These are phyloP conservation scores for Clitoria ternatea DNA, from an alignment of 306 rosid genomes.

Conservation along the genomic window DNA sequence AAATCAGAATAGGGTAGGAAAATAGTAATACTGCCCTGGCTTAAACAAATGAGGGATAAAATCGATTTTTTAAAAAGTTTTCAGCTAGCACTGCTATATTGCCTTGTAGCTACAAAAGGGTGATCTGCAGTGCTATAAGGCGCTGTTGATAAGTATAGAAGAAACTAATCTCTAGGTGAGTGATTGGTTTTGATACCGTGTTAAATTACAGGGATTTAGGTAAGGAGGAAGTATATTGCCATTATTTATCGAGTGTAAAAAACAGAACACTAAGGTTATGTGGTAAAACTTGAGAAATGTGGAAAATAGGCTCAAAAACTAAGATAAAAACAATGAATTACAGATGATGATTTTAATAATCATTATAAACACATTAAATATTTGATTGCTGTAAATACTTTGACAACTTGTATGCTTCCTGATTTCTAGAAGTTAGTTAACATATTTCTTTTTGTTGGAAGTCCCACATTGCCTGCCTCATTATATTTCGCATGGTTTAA, in stretches of 20 bases:
- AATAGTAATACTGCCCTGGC: no score
- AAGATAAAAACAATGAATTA: background rate
- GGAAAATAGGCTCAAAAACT: background rate
- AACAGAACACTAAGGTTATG: background rate
- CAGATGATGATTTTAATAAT: background rate
- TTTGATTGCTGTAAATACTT: background rate
- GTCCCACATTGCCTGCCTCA: no score
- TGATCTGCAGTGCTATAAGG: no score
- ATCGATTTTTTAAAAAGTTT: no score
- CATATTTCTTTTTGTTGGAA: slow-evolving; percentile 6
- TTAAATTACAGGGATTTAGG: background rate
- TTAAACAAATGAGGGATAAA: no score
- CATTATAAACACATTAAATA: background rate
- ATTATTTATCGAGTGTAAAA: background rate
- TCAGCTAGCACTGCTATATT: no score
- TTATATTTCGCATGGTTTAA: no score
- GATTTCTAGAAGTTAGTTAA: background rate
- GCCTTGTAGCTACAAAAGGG: no score
- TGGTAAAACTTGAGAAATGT: background rate
- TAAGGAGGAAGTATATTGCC: background rate
- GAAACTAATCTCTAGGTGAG: no score
- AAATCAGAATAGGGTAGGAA: no score
- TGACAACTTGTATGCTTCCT: background rate
- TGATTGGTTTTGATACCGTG: background rate
- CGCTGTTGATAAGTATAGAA: no score